Evolutionary conservation across 176 grass and related monocot genomes (phyloP).

Genomic region (Echinochloa phyllopogon): DNA sequence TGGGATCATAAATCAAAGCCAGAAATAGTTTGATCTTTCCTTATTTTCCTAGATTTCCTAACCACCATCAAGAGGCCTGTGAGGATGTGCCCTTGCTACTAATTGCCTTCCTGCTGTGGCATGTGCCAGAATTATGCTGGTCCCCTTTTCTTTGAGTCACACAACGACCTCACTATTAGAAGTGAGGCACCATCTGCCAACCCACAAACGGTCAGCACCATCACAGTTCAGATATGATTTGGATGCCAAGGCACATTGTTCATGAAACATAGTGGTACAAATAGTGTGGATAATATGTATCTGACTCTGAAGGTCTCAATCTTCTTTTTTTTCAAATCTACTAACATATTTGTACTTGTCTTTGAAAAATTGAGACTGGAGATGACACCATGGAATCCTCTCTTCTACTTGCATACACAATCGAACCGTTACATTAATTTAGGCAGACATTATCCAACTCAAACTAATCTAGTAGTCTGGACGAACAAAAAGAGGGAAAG

Average conservation of each 20-base stretch:
- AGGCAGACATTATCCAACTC: neutral
- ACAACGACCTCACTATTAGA: neutral
- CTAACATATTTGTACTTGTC: neutral
- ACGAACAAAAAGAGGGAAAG: neutral
- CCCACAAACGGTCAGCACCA: neutral
- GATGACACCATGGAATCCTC: neutral
- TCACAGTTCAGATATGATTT: neutral
- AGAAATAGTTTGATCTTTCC: neutral
- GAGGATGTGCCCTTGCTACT: neutral
- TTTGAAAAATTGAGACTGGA: neutral
- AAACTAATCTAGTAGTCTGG: neutral
- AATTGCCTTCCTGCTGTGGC: neutral
- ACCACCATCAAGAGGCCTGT: neutral
- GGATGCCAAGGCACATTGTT: neutral
- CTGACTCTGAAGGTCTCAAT: neutral
- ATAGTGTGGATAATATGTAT: neutral
- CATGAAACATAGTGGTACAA: neutral
- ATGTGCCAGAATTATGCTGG: neutral
- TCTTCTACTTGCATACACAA: neutral
- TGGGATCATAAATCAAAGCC: neutral
- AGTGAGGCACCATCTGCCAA: neutral
- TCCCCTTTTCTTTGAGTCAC: neutral
- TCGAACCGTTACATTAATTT: neutral
- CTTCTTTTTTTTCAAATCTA: neutral
- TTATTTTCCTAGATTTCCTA: neutral